These are phyloP conservation scores for Trametes cinnabarina DNA, from an alignment of 768 basidiomycete genomes.

Conservation along the genomic window DNA sequence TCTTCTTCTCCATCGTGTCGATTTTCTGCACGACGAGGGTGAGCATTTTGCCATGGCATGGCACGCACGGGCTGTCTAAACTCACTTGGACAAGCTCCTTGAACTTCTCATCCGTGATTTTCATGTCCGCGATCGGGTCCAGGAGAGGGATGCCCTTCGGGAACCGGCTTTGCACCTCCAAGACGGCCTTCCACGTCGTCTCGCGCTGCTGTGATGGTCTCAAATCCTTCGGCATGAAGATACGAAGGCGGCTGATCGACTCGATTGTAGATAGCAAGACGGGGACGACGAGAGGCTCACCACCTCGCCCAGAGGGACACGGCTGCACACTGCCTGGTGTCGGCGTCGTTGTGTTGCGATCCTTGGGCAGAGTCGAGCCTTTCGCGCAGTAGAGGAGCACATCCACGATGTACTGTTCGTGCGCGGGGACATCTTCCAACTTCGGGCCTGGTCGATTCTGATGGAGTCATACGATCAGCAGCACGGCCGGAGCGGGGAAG, in stretches of 20 bases:
- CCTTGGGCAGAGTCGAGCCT: conserved; percentile 59
- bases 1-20: conserved; percentile 79
- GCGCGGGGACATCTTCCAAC: conserved; percentile 70
- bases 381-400: conserved; percentile 81
- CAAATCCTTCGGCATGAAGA: conserved; percentile 88
- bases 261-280: conserved; percentile 86
- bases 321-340: conserved; percentile 75
- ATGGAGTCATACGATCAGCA: neutral
- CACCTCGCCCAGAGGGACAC: conserved; percentile 68
- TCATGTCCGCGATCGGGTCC: conserved; percentile 94
- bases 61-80: too few species aligned
- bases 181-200: conserved; percentile 84
- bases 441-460: conserved; percentile 68
- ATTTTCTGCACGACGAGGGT: conserved; percentile 66
- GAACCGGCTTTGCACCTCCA: conserved; percentile 89
- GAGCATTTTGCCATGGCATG: neutral
- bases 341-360: conserved; percentile 50
- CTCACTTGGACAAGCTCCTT: conserved; percentile 75
- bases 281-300: conserved; percentile 82
- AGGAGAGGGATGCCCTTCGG: conserved; percentile 83
- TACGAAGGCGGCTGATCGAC: conserved; percentile 79
- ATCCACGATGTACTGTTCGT: conserved; percentile 91
- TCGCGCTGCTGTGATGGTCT: conserved; percentile 72
- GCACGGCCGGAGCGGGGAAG: neutral
- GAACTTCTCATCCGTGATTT: conserved; percentile 93